Conservation (phyloP, 2,329 filamentous ascomycete species). For the Penicillium sp. region DNA sequence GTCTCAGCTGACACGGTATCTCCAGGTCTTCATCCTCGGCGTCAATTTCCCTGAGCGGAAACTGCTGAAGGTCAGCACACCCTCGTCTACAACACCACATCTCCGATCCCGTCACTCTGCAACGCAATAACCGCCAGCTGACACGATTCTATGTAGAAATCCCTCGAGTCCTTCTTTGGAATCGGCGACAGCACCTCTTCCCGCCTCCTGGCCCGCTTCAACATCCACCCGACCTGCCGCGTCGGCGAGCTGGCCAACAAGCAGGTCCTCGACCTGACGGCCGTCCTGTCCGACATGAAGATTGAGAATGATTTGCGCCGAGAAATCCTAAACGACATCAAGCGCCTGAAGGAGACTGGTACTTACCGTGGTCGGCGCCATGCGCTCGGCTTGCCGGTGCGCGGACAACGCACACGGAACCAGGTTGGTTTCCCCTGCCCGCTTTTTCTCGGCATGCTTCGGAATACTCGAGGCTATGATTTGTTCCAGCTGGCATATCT, state of each 20-base stretch:
- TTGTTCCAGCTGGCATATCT: neutral
- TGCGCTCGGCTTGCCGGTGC: slow-evolving; percentile 84
- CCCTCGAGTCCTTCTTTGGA: slow-evolving; percentile 80
- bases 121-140: slow-evolving; percentile 8
- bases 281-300: slow-evolving; percentile 83
- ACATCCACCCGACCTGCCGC: slow-evolving; percentile 77
- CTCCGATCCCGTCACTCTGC: neutral
- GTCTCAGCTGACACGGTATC: slow-evolving; percentile 9
- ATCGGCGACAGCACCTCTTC: slow-evolving; percentile 65
- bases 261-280: slow-evolving; percentile 74
- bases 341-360: slow-evolving; percentile 81
- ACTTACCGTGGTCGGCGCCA: slow-evolving; percentile 83
- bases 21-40: slow-evolving; percentile 76
- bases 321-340: slow-evolving; percentile 77
- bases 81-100: slow-evolving; percentile 4
- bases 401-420: slow-evolving; percentile 81
- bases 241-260: slow-evolving; percentile 69
- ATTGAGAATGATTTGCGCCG: slow-evolving; percentile 84
- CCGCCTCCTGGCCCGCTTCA: slow-evolving; percentile 79
- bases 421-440: slow-evolving; percentile 49
- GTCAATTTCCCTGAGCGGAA: slow-evolving; percentile 78
- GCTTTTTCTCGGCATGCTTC: neutral
- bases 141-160: slow-evolving; percentile 28
- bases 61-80: slow-evolving; percentile 67
- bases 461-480: neutral